Conservation (phyloP, 106 monocot genomes). For the Posidonia australis region DNA sequence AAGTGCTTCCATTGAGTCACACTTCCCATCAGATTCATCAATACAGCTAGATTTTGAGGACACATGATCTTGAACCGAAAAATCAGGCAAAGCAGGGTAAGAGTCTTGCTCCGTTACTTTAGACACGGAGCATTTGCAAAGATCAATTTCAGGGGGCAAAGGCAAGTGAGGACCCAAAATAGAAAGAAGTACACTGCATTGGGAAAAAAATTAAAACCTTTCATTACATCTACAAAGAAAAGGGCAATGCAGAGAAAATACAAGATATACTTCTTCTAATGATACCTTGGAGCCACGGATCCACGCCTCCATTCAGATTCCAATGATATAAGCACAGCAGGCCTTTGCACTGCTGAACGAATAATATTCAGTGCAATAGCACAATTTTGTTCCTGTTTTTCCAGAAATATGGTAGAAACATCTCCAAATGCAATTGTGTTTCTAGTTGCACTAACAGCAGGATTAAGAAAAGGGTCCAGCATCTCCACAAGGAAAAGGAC, state of each 20-base stretch:
- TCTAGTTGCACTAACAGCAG: conserved; percentile 34
- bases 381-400: conserved; percentile 56
- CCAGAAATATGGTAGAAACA: conserved; percentile 36
- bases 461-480: conserved; percentile 92
- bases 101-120: conserved; percentile 32
- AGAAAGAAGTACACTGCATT: conserved; percentile 81
- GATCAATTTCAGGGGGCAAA: conserved; percentile 66
- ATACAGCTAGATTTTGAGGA: conserved; percentile 9
- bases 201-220: not conserved
- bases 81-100: conserved; percentile 13
- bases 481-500: conserved; percentile 90
- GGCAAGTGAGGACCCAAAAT: conserved; percentile 63
- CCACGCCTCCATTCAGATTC: conserved; percentile 82
- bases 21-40: conserved; percentile 40
- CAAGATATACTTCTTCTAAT: not conserved
- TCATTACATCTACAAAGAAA: conserved; percentile 1
- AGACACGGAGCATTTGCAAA: conserved; percentile 40
- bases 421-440: conserved; percentile 57
- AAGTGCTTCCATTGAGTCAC: conserved; percentile 36
- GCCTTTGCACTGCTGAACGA: conserved; percentile 53
- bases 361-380: conserved; percentile 60
- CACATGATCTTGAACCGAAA: conserved; percentile 8
- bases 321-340: conserved; percentile 70
- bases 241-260: not conserved
- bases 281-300: conserved; percentile 76